Evolutionary conservation across 2,329 filamentous ascomycete genomes (phyloP).

Genomic region (Alternaria triticimaculans): DNA sequence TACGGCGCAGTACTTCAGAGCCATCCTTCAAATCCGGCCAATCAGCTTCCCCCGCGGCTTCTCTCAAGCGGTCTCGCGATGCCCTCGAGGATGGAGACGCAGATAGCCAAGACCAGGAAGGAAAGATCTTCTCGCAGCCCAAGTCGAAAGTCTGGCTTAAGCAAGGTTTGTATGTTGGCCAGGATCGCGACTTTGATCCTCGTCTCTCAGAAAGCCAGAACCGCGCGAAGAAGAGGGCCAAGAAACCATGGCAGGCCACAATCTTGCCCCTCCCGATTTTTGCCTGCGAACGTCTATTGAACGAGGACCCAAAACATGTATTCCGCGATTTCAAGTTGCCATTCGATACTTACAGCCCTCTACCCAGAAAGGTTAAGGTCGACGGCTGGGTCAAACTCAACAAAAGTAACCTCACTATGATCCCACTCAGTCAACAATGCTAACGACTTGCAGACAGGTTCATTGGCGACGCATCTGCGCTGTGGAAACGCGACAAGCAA

Average conservation of each 20-base stretch:
- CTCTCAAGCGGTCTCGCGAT: constrained; percentile 34
- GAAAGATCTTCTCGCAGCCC: constrained; percentile 34
- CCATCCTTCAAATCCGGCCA: constrained; percentile 27
- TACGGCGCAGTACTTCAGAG: constrained; percentile 38
- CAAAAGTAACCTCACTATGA: constrained; percentile 69
- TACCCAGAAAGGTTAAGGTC: constrained; percentile 86
- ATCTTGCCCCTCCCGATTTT: constrained; percentile 80
- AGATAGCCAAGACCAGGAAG: constrained; percentile 16
- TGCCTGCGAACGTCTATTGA: constrained; percentile 72
- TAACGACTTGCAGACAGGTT: constrained; percentile 73
- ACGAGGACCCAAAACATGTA: constrained; percentile 57
- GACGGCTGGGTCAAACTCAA: constrained; percentile 92
- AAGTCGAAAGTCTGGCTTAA: constrained; percentile 77
- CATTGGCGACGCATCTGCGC: constrained; percentile 78
- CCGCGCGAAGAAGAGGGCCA: constrained; percentile 45
- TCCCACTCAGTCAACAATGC: constrained; percentile 4
- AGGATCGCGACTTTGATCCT: constrained; percentile 57
- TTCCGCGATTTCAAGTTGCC: constrained; percentile 85
- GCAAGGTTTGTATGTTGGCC: constrained; percentile 87
- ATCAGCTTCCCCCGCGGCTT: constrained; percentile 14
- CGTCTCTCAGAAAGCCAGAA: constrained; percentile 57
- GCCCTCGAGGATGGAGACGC: constrained; percentile 26
- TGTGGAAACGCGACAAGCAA: constrained; percentile 82
- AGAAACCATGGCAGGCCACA: constrained; percentile 57
- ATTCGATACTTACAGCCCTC: constrained; percentile 86